Conservation (phyloP, 2,329 filamentous ascomycete genomes). For the Pezicula carpinea region DNA sequence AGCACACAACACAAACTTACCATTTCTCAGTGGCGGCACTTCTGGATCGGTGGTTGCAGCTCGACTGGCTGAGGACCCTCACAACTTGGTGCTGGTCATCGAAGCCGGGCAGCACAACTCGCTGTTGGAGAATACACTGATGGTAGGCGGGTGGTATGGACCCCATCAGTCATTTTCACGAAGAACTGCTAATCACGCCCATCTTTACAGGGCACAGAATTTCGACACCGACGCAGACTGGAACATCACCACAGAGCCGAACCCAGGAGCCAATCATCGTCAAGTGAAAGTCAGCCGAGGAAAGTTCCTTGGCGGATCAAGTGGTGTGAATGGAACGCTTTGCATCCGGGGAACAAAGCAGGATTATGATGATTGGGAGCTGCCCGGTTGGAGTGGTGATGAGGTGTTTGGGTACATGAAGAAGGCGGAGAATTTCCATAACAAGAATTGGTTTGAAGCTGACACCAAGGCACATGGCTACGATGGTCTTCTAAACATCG, state of each 20-base stretch:
- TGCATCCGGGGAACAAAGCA: slow-evolving; percentile 44
- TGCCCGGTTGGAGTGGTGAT: slow-evolving; percentile 51
- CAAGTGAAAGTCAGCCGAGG: slow-evolving; percentile 44
- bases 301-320: slow-evolving; percentile 44
- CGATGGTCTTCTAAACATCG: slow-evolving; percentile 47
- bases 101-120: slow-evolving; percentile 42
- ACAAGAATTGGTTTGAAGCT: slow-evolving; percentile 52
- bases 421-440: slow-evolving; percentile 55
- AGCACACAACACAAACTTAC: not conserved
- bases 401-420: slow-evolving; percentile 53
- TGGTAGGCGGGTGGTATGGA: slow-evolving; percentile 41
- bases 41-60: slow-evolving; percentile 45
- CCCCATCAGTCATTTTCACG: not conserved
- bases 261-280: slow-evolving; percentile 34
- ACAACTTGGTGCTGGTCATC: slow-evolving; percentile 42
- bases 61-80: slow-evolving; percentile 46
- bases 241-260: slow-evolving; percentile 42
- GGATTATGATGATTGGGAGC: slow-evolving; percentile 49
- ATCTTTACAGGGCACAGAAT: slow-evolving; percentile 34
- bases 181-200: not conserved
- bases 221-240: slow-evolving; percentile 46
- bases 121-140: slow-evolving; percentile 44
- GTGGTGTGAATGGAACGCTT: slow-evolving; percentile 45
- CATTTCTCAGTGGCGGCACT: slow-evolving; percentile 35
- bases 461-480: slow-evolving; percentile 43